Evolutionary conservation across 1,284 basidiomycete genomes (phyloP).

Genomic region (Gymnopus androsaceus): DNA sequence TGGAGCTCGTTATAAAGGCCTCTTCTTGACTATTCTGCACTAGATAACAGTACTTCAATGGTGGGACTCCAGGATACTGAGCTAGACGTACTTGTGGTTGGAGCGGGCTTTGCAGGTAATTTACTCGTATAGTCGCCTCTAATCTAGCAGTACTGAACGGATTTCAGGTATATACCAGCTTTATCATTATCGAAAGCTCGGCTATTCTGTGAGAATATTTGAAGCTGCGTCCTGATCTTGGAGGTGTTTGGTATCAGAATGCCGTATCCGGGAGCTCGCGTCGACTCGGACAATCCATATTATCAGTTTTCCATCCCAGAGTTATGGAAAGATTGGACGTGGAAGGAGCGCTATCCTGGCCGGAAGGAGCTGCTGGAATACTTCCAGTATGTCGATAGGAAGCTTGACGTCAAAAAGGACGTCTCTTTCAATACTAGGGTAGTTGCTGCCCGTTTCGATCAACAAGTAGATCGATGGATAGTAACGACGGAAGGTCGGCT

Average conservation of each 20-base stretch:
- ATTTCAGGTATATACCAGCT: constrained; percentile 20
- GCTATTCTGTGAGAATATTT: constrained; percentile 16
- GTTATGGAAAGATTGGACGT: constrained; percentile 29
- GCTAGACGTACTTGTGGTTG: constrained; percentile 28
- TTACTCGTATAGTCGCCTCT: no score
- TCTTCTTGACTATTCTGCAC: no score
- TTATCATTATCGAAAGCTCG: constrained; percentile 16
- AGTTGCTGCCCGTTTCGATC: constrained; percentile 25
- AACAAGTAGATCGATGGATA: constrained; percentile 22
- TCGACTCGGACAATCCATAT: constrained; percentile 16
- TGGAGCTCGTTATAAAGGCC: no score
- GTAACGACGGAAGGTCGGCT: constrained; percentile 23
- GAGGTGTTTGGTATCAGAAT: constrained; percentile 13
- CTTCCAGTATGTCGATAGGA: constrained; percentile 27
- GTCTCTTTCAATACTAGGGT: constrained; percentile 28
- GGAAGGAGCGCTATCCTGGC: constrained; percentile 28
- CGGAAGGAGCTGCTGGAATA: constrained; percentile 27
- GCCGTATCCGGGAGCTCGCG: constrained; percentile 8
- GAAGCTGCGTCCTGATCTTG: constrained; percentile 14
- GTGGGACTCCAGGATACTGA: no score
- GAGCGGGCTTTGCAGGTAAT: no score
- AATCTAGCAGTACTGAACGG: no score
- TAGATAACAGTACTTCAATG: no score
- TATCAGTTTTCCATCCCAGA: constrained; percentile 27
- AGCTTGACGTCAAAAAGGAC: constrained; percentile 27